These are phyloP conservation scores for Volvox reticuliferus DNA, from an alignment of 139 green algal species.

Conservation along the genomic window DNA sequence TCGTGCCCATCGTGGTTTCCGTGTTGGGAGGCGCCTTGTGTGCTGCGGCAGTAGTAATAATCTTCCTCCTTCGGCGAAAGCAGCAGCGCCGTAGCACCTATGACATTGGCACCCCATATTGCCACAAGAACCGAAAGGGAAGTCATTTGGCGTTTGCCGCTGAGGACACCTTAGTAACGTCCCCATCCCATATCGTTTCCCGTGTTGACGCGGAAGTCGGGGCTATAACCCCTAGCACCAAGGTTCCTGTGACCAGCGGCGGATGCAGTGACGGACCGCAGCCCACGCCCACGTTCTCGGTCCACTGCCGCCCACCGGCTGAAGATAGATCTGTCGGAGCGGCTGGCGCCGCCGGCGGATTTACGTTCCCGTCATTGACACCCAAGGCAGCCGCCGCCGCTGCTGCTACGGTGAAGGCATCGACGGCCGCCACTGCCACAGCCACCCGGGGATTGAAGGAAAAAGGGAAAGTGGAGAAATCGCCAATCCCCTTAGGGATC, in stretches of 20 bases:
- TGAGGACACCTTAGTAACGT: background rate
- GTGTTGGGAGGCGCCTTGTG: constrained; percentile 6
- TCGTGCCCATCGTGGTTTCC: background rate
- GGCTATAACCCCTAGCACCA: no score
- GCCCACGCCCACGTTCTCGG: background rate
- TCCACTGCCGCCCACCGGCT: background rate
- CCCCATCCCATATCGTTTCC: background rate
- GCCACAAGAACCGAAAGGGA: background rate
- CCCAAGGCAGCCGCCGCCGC: background rate
- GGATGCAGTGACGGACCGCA: background rate
- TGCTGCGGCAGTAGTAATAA: background rate
- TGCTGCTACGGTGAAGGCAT: constrained; percentile 9
- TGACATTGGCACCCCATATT: background rate
- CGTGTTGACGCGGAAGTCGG: background rate
- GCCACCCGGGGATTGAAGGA: background rate
- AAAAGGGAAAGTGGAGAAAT: no score
- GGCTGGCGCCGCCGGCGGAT: background rate
- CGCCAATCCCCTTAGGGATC: no score
- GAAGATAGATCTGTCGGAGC: no score
- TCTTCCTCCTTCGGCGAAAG: background rate
- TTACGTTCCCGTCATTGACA: constrained; percentile 13
- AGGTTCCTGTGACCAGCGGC: no score
- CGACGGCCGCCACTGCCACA: background rate
- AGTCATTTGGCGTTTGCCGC: background rate
- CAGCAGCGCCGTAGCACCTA: background rate